These are phyloP conservation scores for Dillenia turbinata DNA, from an alignment of 164 flowering plant genomes.

Conservation along the genomic window DNA sequence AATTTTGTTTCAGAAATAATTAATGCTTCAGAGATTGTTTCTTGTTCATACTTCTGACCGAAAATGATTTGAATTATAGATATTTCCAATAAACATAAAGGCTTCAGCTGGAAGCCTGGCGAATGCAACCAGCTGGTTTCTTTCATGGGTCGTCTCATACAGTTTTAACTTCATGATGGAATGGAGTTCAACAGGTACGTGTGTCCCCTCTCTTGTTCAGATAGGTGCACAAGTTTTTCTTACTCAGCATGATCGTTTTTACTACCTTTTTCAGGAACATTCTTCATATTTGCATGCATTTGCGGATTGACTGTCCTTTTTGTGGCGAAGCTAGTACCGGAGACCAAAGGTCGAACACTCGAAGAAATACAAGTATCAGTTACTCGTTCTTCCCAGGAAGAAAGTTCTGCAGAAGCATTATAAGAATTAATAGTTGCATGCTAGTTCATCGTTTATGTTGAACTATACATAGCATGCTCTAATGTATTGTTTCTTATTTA, in stretches of 20 bases:
- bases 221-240: no score
- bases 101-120: slow-evolving; percentile 61
- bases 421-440: no score
- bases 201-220: neutral
- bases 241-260: neutral
- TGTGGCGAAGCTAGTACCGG: slow-evolving; percentile 57
- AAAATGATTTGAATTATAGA: slow-evolving; percentile 24
- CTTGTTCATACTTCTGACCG: no score
- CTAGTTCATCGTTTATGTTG: no score
- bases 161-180: slow-evolving; percentile 45
- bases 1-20: no score
- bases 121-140: slow-evolving; percentile 36
- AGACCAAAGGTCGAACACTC: slow-evolving; percentile 61
- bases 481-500: no score
- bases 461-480: no score
- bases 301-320: slow-evolving; percentile 44
- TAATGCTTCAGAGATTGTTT: neutral
- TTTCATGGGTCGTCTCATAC: slow-evolving; percentile 46
- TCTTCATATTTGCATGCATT: slow-evolving; percentile 41
- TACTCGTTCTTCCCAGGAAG: neutral
- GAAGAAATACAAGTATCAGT: slow-evolving; percentile 70
- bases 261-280: slow-evolving; percentile 33
- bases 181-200: slow-evolving; percentile 56
- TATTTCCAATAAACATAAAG: slow-evolving; percentile 62
- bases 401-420: no score